Conservation (phyloP, 2,329 filamentous ascomycete species). For the Fusarium sp. region DNA sequence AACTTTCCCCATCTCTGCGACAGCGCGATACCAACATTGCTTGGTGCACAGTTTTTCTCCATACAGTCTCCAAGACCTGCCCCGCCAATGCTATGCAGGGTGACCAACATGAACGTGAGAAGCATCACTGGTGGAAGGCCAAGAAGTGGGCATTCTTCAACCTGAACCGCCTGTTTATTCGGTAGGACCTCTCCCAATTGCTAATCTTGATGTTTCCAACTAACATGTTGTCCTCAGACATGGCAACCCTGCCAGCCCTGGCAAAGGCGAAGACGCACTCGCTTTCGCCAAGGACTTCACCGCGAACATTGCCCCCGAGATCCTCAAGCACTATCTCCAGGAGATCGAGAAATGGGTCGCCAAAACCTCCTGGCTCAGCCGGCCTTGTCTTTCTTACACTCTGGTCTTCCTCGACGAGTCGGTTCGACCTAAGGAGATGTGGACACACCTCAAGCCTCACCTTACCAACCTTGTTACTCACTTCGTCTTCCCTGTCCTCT, state of each 20-base stretch:
- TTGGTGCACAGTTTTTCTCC: conserved; percentile 96
- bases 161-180: conserved; percentile 92
- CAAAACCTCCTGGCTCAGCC: conserved; percentile 94
- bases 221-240: conserved; percentile 69
- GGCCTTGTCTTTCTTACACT: conserved; percentile 92
- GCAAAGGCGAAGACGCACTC: conserved; percentile 80
- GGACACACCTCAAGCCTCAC: conserved; percentile 92
- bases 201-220: not conserved
- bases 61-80: conserved; percentile 86
- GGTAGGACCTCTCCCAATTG: conserved; percentile 64
- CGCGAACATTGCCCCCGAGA: conserved; percentile 91
- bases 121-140: conserved; percentile 99
- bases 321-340: conserved; percentile 91
- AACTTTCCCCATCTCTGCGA: conserved; percentile 82
- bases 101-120: conserved; percentile 85
- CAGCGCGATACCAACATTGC: conserved; percentile 87
- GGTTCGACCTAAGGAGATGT: conserved; percentile 97
- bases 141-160: conserved; percentile 99
- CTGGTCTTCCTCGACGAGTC: conserved; percentile 97
- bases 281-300: conserved; percentile 93
- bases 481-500: conserved; percentile 94
- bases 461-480: conserved; percentile 94
- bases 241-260: conserved; percentile 84
- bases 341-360: conserved; percentile 98
- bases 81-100: conserved; percentile 87